Evolutionary conservation across 2,329 filamentous ascomycete genomes (phyloP), one percentile per base, ranked within the genome.

Genomic region (Pseudogymnoascus sp.): DNA sequence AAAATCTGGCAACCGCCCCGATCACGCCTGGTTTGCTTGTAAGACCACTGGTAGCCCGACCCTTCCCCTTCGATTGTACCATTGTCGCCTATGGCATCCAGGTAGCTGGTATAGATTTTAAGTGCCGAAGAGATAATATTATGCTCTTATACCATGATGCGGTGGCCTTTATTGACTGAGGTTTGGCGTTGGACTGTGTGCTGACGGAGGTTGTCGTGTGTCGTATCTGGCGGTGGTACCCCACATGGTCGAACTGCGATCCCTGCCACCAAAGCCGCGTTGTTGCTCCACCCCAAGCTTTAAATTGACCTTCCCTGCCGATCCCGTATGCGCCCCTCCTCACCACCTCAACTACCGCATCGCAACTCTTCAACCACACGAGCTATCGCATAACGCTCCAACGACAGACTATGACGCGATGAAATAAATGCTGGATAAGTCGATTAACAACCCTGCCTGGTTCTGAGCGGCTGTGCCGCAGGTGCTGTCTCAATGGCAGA

Each of bases 401-500:
- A 33, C 28, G 25, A 33, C 14, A 56, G 2, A 56, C 50, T 16
- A 33, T 14, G 28, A 33, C 28, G 28, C 50, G 10, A 35, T 56
- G 50, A 56, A 56, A 35, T 56, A 56, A 56, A 33, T 35, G 16
- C 50, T 33, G 28, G 11, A 18, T 33, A 56, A 6, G 2, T 56
- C 11, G 11, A 56, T 56, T 21, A 56, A 56, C 28, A 35, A 56
- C 28, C 28, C 21, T 35, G 50, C 11, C 14, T 56, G 50, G 50
- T 14, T 56, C 50, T 56, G 50, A 56, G 50, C 50, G 50, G 50
- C 50, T 56, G 50, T 33, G 50, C 50, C 50, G 50, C 28, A 64
- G 16, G 63, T 33, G 31, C 37, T 60, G 37, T n/a, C 40, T 62
- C 53, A 50, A 91, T 90, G 87, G 84, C 84, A 64, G 85, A 85